Base-by-base conservation (phyloP, 2,329 filamentous ascomycete species). In the Fusarium dlaminii region DNA sequence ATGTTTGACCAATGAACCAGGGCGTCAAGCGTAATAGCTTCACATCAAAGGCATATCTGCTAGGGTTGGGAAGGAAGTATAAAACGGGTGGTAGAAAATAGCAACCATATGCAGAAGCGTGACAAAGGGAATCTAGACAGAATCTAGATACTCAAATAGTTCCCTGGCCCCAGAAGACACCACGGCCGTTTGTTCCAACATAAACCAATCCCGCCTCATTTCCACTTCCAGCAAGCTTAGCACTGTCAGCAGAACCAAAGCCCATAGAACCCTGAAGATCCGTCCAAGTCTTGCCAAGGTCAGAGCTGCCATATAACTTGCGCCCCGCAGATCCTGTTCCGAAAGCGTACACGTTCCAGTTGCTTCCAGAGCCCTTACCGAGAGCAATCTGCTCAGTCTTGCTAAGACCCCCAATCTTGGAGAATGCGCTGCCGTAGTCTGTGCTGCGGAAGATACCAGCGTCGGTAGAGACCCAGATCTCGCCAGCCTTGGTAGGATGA, bases 401-500 rank as follows among this genome's bases (percentile, higher is more conserved):
- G 6, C 78, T 83, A 24, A 87, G 70, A 0, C 79, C 75, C 10
- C 82, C 81, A 0, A 84, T 75, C 32, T 83, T 78, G 0, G 83
- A 81, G 72, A 90, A 90, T 3, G 83, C 83, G 8, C 79, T 77
- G 10, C 87, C 89, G 40, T 81, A 88, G 77, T 90, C 79, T 11
- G 84, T 86, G 15, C 86, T 88, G 73, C 85, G 85, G 81, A 87
- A 90, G 54, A 91, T 79, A 11, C 89, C 89, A 0, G 75, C 80
- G 60, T 89, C 83, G 0, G 88, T 90, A 3, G 88, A 89, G 4
- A 88, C 88, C 80, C 86, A 89, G 54, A 93, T 85, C 54, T 90
- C 88, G 18, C 92, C 91, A 0, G 89, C 88, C 17, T 84, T 83
- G 11, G 86, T 84, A 1, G 90, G 90, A 70, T 91, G 85, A 2